Conservation (phyloP, 345 rosid genomes). For the Erodium maritimum region DNA sequence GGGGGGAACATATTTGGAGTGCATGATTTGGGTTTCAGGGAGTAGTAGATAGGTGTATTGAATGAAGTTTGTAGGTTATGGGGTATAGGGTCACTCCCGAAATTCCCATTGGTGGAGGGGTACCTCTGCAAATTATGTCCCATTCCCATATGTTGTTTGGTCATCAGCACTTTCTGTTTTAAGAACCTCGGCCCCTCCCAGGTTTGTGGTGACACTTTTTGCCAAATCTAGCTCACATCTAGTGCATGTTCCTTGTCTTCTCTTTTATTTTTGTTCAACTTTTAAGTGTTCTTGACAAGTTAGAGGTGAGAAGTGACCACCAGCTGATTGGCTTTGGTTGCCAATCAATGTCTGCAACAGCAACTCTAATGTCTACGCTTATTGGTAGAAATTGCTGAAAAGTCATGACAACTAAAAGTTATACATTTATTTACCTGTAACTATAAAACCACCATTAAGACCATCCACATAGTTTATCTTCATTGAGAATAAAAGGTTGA, state of each 20-base stretch:
- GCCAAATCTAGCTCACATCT: slow-evolving; percentile 14
- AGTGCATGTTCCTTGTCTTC: slow-evolving; percentile 11
- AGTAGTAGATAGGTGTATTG: background rate
- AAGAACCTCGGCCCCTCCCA: slow-evolving; percentile 13
- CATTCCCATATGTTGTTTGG: slow-evolving; percentile 8
- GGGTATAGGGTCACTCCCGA: slow-evolving; percentile 10
- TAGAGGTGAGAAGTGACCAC: background rate
- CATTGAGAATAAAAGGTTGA: too few species aligned
- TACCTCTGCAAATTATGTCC: slow-evolving; percentile 8
- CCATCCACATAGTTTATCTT: too few species aligned
- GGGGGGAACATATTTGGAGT: too few species aligned
- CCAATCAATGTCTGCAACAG: background rate
- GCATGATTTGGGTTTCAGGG: too few species aligned
- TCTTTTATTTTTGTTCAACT: too few species aligned
- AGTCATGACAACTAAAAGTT: too few species aligned
- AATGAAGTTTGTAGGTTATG: background rate
- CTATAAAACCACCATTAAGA: too few species aligned
- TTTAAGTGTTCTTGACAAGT: background rate
- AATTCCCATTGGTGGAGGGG: slow-evolving; percentile 12
- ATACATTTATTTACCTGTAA: too few species aligned
- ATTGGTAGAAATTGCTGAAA: too few species aligned
- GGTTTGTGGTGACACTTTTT: slow-evolving; percentile 10
- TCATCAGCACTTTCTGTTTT: slow-evolving; percentile 17
- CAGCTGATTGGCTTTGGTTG: background rate
- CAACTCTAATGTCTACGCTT: too few species aligned